Evolutionary conservation across 2,329 filamentous ascomycete species (phyloP).

Genomic region (Pseudocercospora crystallina): DNA sequence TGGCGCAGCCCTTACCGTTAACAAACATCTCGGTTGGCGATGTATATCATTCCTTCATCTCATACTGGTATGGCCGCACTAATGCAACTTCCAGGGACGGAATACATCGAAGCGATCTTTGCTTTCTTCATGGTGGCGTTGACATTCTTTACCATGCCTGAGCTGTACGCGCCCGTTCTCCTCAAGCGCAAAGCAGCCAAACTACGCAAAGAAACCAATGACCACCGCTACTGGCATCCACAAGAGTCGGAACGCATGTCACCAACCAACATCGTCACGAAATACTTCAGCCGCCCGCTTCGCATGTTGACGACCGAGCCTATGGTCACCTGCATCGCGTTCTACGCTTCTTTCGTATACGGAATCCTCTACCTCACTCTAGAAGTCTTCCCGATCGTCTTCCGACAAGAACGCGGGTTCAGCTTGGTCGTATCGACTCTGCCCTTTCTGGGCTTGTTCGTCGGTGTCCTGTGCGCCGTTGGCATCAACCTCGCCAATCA

Average conservation of each 20-base stretch:
- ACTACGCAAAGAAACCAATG: slow-evolving; percentile 40
- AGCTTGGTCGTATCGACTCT: slow-evolving; percentile 43
- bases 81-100: slow-evolving; percentile 34
- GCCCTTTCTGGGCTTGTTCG: slow-evolving; percentile 40
- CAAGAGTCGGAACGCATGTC: slow-evolving; percentile 47
- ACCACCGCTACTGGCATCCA: slow-evolving; percentile 45
- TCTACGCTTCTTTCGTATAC: slow-evolving; percentile 38
- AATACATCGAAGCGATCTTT: slow-evolving; percentile 42
- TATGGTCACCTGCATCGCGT: slow-evolving; percentile 42
- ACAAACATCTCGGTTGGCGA: slow-evolving; percentile 38
- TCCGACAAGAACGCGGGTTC: slow-evolving; percentile 45
- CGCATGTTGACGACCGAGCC: slow-evolving; percentile 50
- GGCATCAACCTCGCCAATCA: slow-evolving; percentile 52
- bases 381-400: slow-evolving; percentile 51
- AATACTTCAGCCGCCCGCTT: slow-evolving; percentile 44
- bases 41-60: neutral
- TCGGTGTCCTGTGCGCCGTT: slow-evolving; percentile 45
- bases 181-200: slow-evolving; percentile 41
- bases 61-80: slow-evolving; percentile 16
- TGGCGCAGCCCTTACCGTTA: slow-evolving; percentile 41
- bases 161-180: slow-evolving; percentile 42
- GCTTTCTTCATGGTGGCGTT: slow-evolving; percentile 32
- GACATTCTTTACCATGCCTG: slow-evolving; percentile 38
- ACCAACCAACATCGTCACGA: slow-evolving; percentile 42
- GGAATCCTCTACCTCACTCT: slow-evolving; percentile 49